Percentiles rank a stretch among this genome's conserved stretches.
Evolutionary conservation across 495 filamentous ascomycete species (phyloP).

Genomic region (Aspergillus taichungensis): DNA sequence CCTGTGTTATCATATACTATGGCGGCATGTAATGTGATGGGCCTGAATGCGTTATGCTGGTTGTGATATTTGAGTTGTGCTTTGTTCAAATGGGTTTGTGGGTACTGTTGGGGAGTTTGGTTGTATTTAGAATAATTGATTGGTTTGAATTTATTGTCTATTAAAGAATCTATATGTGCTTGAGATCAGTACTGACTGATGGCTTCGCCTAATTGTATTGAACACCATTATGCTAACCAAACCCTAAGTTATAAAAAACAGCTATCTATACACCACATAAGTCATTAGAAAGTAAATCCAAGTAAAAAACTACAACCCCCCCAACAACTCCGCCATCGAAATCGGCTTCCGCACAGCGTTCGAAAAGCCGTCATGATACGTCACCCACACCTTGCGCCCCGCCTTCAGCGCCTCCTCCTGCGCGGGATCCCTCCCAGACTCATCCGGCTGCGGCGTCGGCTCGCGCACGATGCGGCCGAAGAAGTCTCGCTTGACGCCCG

Average conservation of each 20-base stretch:
- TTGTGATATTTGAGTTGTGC: no score
- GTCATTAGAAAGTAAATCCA: conserved; percentile 3
- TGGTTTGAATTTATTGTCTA: no score
- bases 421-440: conserved; percentile 8
- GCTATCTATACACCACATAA: neutral
- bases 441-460: conserved; percentile 22
- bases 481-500: conserved; percentile 71
- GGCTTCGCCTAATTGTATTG: neutral
- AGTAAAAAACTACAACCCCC: conserved; percentile 20
- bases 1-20: no score
- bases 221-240: neutral
- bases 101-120: no score
- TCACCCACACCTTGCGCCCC: conserved; percentile 75
- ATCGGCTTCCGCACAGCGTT: conserved; percentile 94
- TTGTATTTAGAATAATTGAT: no score
- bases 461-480: conserved; percentile 66
- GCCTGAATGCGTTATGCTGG: no score
- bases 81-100: no score
- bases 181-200: no score
- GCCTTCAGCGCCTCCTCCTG: conserved; percentile 27
- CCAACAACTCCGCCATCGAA: conserved; percentile 74
- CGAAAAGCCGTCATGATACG: conserved; percentile 90
- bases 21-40: no score
- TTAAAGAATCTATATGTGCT: neutral
- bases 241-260: neutral